phyloP scores from a whole-genome alignment of 2,329 filamentous ascomycete species.

The Pseudocercospora fuligena region DNA sequence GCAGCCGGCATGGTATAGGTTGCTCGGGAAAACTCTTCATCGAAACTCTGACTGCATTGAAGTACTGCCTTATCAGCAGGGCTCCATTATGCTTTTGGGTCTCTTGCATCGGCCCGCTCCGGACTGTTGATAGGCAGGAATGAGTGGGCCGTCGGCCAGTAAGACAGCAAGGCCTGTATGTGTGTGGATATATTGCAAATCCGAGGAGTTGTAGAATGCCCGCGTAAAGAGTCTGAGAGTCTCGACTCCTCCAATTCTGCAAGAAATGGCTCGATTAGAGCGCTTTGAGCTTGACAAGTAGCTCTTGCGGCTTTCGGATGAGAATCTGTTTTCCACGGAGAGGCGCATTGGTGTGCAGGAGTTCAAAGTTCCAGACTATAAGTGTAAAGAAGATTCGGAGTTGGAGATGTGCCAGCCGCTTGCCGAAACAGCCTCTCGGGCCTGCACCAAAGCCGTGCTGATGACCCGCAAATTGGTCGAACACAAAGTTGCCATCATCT shows the following conservation, averaged over 20 bases:
- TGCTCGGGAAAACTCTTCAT: conserved; percentile 8
- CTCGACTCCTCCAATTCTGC: background rate
- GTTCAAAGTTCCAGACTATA: background rate
- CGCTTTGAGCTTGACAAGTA: background rate
- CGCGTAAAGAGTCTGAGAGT: background rate
- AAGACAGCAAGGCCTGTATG: background rate
- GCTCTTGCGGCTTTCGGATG: background rate
- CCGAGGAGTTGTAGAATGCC: background rate
- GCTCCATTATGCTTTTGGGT: conserved; percentile 9
- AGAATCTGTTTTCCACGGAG: background rate
- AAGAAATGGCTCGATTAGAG: background rate
- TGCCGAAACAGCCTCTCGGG: background rate
- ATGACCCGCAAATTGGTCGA: background rate
- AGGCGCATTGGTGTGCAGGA: background rate
- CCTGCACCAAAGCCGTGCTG: background rate
- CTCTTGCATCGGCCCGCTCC: conserved; percentile 7
- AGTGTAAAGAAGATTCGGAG: background rate
- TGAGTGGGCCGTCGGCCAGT: conserved; percentile 6
- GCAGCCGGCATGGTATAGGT: conserved; percentile 11
- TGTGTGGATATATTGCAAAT: background rate
- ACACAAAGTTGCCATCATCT: background rate
- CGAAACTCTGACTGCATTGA: background rate
- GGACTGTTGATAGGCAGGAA: background rate
- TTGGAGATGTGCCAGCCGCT: background rate
- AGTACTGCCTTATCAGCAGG: conserved; percentile 1